phyloP scores from a whole-genome alignment of 2,329 filamentous ascomycete species.

The Aureobasidium vineae region DNA sequence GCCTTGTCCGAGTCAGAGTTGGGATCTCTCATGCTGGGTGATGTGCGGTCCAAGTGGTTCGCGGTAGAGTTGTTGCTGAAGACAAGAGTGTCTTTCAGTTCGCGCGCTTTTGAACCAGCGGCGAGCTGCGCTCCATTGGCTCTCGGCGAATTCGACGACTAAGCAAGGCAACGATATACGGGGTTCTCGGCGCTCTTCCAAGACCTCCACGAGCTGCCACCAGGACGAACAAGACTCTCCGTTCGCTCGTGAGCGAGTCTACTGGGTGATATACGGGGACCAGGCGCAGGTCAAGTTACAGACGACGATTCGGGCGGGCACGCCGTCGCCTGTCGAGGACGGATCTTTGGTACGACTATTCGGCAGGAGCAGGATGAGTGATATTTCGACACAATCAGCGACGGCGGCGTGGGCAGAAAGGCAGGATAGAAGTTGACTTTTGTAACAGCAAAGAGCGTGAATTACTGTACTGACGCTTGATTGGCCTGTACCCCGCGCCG shows the following conservation, averaged over 20 bases:
- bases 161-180: conserved; percentile 8
- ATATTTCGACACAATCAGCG: conserved; percentile 5
- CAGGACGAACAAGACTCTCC: not conserved
- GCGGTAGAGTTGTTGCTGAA: conserved; percentile 13
- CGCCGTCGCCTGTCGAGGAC: conserved; percentile 24
- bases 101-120: conserved; percentile 20
- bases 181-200: not conserved
- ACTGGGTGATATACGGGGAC: not conserved
- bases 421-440: conserved; percentile 7
- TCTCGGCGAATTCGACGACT: conserved; percentile 12
- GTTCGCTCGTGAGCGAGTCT: conserved; percentile 19
- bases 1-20: not conserved
- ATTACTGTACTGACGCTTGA: conserved; percentile 12
- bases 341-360: not conserved
- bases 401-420: conserved; percentile 4
- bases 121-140: conserved; percentile 23
- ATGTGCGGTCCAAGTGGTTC: not conserved
- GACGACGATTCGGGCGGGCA: conserved; percentile 13
- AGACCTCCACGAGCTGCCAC: not conserved
- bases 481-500: conserved; percentile 19
- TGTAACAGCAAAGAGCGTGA: conserved; percentile 15
- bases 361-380: not conserved
- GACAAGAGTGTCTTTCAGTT: conserved; percentile 16
- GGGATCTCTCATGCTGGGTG: conserved; percentile 19
- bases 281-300: not conserved